Percentiles rank a stretch among this genome's conserved stretches.
Conservation (phyloP, 1,284 basidiomycete species). For the Stygiomarasmius scandens region DNA sequence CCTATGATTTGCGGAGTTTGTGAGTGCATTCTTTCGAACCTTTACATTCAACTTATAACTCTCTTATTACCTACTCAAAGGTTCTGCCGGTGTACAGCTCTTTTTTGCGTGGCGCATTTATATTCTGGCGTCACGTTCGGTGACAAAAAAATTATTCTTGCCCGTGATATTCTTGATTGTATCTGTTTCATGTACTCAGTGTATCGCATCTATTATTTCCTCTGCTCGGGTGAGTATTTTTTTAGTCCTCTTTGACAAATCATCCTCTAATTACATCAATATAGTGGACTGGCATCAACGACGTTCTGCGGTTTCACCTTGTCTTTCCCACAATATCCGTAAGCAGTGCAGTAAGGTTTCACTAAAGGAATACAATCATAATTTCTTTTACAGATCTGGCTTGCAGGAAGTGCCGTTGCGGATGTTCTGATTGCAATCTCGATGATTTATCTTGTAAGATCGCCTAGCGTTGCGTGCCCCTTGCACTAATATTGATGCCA, state of each 20-base stretch:
- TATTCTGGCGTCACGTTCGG: neutral
- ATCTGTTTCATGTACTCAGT: neutral
- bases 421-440: slow-evolving; percentile 16
- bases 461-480: too few relatives aligned
- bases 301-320: neutral
- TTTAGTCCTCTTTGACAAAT: neutral
- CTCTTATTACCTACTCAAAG: neutral
- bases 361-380: neutral
- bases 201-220: neutral
- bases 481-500: neutral
- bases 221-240: neutral
- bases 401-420: slow-evolving; percentile 16
- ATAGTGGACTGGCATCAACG: neutral
- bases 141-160: neutral
- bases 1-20: neutral
- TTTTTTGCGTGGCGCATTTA: neutral
- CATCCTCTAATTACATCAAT: neutral
- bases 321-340: neutral
- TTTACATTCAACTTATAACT: too few relatives aligned
- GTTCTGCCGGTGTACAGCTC: neutral
- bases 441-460: slow-evolving; percentile 10
- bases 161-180: neutral
- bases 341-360: neutral
- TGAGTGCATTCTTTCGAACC: neutral
- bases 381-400: slow-evolving; percentile 13